phyloP scores from a whole-genome alignment of 2,329 filamentous ascomycete genomes.

The Aspergillus calidoustus region DNA sequence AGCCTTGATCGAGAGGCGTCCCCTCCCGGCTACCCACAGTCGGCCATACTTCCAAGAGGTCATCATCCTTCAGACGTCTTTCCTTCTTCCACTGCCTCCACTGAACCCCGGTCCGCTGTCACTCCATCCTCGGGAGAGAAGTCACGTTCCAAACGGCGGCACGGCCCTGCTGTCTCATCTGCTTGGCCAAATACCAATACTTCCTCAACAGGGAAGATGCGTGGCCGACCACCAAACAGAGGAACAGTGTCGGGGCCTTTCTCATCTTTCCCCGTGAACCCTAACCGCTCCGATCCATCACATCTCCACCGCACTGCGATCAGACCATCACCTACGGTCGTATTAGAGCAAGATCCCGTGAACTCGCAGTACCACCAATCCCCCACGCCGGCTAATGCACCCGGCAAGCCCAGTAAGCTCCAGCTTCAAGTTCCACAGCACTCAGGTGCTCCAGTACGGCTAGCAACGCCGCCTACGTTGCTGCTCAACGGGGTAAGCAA shows the following conservation, averaged over 20 bases:
- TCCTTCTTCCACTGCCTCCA: slow-evolving; percentile 51
- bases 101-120: slow-evolving; percentile 73
- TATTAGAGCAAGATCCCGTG: slow-evolving; percentile 45
- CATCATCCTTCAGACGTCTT: slow-evolving; percentile 39
- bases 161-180: slow-evolving; percentile 87
- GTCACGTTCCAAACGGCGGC: slow-evolving; percentile 58
- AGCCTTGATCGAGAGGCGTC: slow-evolving; percentile 63
- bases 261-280: slow-evolving; percentile 70
- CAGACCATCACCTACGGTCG: slow-evolving; percentile 47
- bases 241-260: slow-evolving; percentile 68
- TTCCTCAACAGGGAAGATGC: slow-evolving; percentile 69
- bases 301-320: slow-evolving; percentile 47
- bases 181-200: slow-evolving; percentile 76
- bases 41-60: slow-evolving; percentile 69
- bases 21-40: slow-evolving; percentile 74
- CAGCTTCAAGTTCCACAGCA: slow-evolving; percentile 50
- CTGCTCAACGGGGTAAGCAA: slow-evolving; percentile 44
- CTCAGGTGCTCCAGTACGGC: slow-evolving; percentile 44
- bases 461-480: slow-evolving; percentile 49
- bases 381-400: slow-evolving; percentile 28
- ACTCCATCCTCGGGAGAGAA: slow-evolving; percentile 61
- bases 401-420: slow-evolving; percentile 42
- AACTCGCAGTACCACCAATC: slow-evolving; percentile 32
- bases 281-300: slow-evolving; percentile 54
- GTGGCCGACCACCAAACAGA: slow-evolving; percentile 79